phyloP scores from a whole-genome alignment of 805 yeast genomes.

The Barnettozyma sp. region DNA sequence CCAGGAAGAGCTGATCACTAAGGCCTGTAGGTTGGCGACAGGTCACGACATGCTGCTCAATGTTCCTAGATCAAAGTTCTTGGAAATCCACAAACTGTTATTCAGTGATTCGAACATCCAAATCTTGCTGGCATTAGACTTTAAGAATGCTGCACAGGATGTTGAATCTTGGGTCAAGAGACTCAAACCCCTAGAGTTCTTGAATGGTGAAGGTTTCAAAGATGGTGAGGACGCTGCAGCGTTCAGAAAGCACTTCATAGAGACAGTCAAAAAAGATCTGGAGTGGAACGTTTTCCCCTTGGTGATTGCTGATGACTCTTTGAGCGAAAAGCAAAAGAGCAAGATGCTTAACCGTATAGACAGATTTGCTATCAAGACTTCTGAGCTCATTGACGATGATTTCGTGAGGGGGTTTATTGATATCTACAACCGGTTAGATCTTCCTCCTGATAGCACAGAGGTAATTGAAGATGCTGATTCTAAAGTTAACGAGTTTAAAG shows the following conservation, averaged over 20 bases:
- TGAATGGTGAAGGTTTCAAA: no score
- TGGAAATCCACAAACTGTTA: background rate
- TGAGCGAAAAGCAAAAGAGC: background rate
- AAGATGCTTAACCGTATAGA: background rate
- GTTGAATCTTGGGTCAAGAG: constrained; percentile 6
- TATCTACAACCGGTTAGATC: background rate
- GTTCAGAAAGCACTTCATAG: constrained; percentile 1
- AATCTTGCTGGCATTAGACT: background rate
- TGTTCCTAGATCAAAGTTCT: no score
- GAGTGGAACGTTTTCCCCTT: constrained; percentile 5
- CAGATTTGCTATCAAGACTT: background rate
- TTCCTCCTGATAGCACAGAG: constrained; percentile 1
- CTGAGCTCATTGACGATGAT: background rate
- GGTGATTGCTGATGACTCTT: background rate
- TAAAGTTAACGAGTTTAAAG: constrained; percentile 13
- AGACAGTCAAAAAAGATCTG: constrained; percentile 1
- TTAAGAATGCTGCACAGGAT: background rate
- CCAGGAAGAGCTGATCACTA: background rate
- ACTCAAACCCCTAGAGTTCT: constrained; percentile 5
- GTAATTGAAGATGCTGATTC: constrained; percentile 10
- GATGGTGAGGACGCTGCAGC: background rate
- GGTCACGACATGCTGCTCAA: no score
- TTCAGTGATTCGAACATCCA: background rate
- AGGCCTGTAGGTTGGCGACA: background rate
- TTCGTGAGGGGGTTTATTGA: constrained; percentile 3